These are phyloP conservation scores for Planoprotostelium fungivorum DNA, from an alignment of 78 protist genomes.

Conservation along the genomic window DNA sequence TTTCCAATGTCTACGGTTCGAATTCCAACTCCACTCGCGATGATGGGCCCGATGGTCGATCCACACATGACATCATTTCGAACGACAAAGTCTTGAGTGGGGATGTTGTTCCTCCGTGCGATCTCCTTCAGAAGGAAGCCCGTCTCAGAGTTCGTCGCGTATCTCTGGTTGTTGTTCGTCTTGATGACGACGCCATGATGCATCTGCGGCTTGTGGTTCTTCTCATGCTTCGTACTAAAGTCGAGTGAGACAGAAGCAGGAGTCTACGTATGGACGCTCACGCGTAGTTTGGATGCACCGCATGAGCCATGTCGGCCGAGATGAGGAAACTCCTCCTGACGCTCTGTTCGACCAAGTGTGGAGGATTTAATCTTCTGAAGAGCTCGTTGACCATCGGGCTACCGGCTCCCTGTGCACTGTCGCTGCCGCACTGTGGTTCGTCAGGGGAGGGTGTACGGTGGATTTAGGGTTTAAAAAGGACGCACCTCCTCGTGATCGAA, in stretches of 20 bases:
- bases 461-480: constrained; percentile 87
- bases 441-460: no score
- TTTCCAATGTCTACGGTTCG: constrained; percentile 87
- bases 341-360: constrained; percentile 15
- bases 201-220: constrained; percentile 81
- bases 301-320: constrained; percentile 95
- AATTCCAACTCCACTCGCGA: constrained; percentile 66
- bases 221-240: constrained; percentile 76
- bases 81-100: constrained; percentile 85
- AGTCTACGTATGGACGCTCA: neutral
- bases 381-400: constrained; percentile 9
- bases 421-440: constrained; percentile 63
- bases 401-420: constrained; percentile 57
- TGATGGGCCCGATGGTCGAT: constrained; percentile 83
- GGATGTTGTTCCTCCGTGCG: constrained; percentile 57
- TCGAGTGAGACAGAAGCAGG: neutral
- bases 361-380: neutral
- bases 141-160: constrained; percentile 82
- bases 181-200: constrained; percentile 89
- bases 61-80: constrained; percentile 94
- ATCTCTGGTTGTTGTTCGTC: constrained; percentile 88
- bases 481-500: constrained; percentile 90
- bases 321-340: constrained; percentile 62
- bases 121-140: constrained; percentile 48
- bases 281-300: constrained; percentile 94